phyloP scores from a whole-genome alignment of 192 early-diverging fungal genomes.

The Podila clonocystis region DNA sequence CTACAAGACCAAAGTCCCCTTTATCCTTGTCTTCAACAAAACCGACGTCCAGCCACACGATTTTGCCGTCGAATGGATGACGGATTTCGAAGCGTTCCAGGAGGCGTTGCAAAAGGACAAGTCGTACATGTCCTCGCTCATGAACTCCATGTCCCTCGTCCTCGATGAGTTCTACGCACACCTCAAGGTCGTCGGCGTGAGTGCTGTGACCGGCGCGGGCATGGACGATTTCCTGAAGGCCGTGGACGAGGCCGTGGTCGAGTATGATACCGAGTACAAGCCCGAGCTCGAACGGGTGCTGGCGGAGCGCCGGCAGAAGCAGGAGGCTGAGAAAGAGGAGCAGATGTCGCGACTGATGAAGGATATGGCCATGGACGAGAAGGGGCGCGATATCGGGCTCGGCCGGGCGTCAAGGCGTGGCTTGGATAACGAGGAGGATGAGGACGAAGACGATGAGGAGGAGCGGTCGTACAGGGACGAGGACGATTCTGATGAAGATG shows the following conservation, averaged over 20 bases:
- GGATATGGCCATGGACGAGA: conserved; percentile 83
- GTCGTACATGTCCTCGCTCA: conserved; percentile 91
- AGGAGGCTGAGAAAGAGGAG: conserved; percentile 74
- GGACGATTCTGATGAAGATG: conserved; percentile 27
- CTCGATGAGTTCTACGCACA: conserved; percentile 96
- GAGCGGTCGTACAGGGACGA: conserved; percentile 34
- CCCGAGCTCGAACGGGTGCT: conserved; percentile 84
- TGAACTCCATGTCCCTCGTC: conserved; percentile 95
- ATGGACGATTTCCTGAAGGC: conserved; percentile 89
- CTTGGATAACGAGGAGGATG: conserved; percentile 13
- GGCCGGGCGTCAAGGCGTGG: conserved; percentile 16
- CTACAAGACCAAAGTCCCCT: conserved; percentile 97
- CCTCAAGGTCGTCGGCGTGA: conserved; percentile 86
- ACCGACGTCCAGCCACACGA: conserved; percentile 90
- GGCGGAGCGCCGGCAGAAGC: conserved; percentile 63
- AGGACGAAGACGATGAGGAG: conserved; percentile 52
- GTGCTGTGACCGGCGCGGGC: conserved; percentile 93
- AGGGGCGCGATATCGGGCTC: conserved; percentile 44
- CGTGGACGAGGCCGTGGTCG: conserved; percentile 80
- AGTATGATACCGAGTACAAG: conserved; percentile 91
- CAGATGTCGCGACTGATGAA: conserved; percentile 84
- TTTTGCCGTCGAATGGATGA: conserved; percentile 97
- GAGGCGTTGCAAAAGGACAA: conserved; percentile 84
- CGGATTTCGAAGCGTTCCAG: conserved; percentile 95
- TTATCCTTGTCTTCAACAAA: conserved; percentile 97